Base-by-base conservation (phyloP, 2,329 filamentous ascomycete genomes). In the Calonectria henricotiae region DNA sequence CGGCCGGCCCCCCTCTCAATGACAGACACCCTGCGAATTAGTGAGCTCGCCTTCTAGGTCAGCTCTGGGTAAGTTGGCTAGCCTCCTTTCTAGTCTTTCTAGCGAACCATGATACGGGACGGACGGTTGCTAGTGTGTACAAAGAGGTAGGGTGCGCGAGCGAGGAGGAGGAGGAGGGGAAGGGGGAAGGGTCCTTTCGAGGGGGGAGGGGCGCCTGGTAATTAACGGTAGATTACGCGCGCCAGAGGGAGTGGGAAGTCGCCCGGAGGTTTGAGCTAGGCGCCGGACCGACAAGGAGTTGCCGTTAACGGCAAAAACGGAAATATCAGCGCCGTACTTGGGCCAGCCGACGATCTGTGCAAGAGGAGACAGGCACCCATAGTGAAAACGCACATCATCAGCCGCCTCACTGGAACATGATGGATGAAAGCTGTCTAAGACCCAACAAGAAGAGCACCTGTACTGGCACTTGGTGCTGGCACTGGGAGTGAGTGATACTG, bases 211-310 rank as follows among this genome's bases (percentile, higher is more conserved):
- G 9, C 41, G 41, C 49, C 35, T 37, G 17, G 60, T 62, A 63
- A 65, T 65, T 65, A 65, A 44, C 62, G 62, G 62, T 55, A 65
- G 62, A 65, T 65, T 65, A 65, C 46, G 47, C 46, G 47, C 62
- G 62, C 46, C 46, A 65, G 62, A 41, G 54, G 20, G 58, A 46
- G 41, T 47, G 58, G 27, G 43, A 62, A 37, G 41, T 17, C 17
- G 12, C 17, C 17, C 37, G 27, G 62, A 23, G 46, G 39, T 32
- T 32, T 30, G 47, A 41, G 13, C 62, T 65, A 65, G 62, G 55
- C 62, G 62, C 62, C 46, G 61, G 54, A 41, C 54, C 37, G 35
- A 60, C 54, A 60, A 32, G 35, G 54, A 39, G 13, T 25, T 55
- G 49, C 49, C 49, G 20, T 23, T 37, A 30, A 55, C 30, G 30